A percentile compares a stretch with the other conserved stretches of the same genome.
phyloP scores from a whole-genome alignment of 208 protist species.

The Trichomonas vaginalis region DNA sequence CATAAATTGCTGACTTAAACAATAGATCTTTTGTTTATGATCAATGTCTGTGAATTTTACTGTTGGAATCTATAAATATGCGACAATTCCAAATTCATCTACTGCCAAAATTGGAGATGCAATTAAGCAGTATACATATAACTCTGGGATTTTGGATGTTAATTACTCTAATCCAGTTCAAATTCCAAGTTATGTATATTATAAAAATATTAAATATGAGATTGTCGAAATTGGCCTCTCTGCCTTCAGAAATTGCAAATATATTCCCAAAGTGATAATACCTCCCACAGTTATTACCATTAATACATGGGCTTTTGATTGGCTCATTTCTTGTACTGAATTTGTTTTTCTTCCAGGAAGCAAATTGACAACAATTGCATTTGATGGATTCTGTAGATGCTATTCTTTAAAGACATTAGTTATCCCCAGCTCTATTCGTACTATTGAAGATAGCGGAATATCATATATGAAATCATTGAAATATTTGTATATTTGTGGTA shows the following conservation, averaged over 20 bases:
- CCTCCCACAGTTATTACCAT: neutral
- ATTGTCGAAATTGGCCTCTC: neutral
- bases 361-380: neutral
- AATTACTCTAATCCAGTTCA: neutral
- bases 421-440: too few relatives aligned
- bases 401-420: too few relatives aligned
- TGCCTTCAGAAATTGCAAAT: neutral
- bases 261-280: neutral
- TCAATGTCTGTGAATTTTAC: too few relatives aligned
- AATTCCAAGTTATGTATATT: neutral
- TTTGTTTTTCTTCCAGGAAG: neutral
- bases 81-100: neutral
- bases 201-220: neutral
- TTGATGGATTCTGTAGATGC: too few relatives aligned
- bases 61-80: neutral
- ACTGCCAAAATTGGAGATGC: neutral
- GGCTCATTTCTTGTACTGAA: neutral
- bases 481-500: too few relatives aligned
- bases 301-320: neutral
- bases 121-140: neutral
- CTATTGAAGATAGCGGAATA: too few relatives aligned
- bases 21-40: too few relatives aligned
- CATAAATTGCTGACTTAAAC: too few relatives aligned
- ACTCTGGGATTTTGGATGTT: neutral
- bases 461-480: too few relatives aligned